Conservation (phyloP, 495 filamentous ascomycete species). For the Talaromyces proteolyticus region DNA sequence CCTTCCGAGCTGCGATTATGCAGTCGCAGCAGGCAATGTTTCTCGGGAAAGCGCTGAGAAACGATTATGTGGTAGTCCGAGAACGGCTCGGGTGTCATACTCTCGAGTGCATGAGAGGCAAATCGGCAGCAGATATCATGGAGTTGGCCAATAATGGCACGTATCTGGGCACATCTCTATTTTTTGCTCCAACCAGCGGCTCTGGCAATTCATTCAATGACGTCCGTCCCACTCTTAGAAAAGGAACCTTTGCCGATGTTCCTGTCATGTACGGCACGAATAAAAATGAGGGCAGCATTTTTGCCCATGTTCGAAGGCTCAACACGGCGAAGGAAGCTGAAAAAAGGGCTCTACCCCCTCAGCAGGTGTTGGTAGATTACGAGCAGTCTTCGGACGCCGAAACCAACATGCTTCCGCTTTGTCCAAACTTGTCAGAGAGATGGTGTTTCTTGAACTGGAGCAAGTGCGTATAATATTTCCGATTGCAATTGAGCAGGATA, state of each 20-base stretch:
- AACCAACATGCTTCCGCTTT: background rate
- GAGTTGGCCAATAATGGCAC: background rate
- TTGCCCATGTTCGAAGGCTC: slow-evolving; percentile 13
- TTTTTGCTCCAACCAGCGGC: background rate
- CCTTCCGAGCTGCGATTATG: slow-evolving; percentile 22
- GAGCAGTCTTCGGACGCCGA: background rate
- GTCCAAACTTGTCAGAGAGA: background rate
- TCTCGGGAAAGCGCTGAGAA: background rate
- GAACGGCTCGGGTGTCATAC: background rate
- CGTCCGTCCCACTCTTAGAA: slow-evolving; percentile 1
- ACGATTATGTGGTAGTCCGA: background rate
- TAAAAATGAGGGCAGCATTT: slow-evolving; percentile 44
- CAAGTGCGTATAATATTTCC: background rate
- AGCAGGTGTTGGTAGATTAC: background rate
- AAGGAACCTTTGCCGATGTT: slow-evolving; percentile 31
- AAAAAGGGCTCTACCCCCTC: background rate
- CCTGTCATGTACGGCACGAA: slow-evolving; percentile 44
- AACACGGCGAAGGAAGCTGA: background rate
- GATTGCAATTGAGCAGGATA: background rate
- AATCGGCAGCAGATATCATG: background rate
- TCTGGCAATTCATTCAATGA: background rate
- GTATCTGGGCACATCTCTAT: background rate
- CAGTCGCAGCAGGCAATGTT: slow-evolving; percentile 14
- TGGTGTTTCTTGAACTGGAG: background rate
- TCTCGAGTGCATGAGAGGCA: background rate